Conservation (phyloP, 129 eudicot species). For the Saposhnikovia divaricata region DNA sequence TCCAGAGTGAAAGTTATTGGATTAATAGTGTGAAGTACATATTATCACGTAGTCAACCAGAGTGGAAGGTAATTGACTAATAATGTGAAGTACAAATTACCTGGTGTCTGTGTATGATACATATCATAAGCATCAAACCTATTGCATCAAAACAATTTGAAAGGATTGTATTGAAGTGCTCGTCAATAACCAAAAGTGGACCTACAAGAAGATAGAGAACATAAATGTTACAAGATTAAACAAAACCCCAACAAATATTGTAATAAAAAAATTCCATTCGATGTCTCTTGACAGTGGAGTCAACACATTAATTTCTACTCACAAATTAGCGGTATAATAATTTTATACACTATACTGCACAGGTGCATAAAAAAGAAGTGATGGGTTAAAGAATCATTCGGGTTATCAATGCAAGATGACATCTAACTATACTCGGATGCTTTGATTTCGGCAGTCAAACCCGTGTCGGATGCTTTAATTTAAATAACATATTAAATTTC, state of each 20-base stretch:
- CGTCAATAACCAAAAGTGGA: slow-evolving; percentile 86
- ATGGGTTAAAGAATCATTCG: not conserved
- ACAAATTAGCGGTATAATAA: not conserved
- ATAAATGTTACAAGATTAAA: not conserved
- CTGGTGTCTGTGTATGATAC: slow-evolving; percentile 96
- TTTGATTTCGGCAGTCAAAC: not conserved
- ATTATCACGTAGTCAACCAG: slow-evolving; percentile 11
- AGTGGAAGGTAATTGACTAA: not conserved
- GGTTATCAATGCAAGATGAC: not conserved
- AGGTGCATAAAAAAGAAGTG: not conserved
- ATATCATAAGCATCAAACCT: slow-evolving; percentile 98
- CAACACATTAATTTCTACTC: not conserved
- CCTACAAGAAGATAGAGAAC: slow-evolving; percentile 36
- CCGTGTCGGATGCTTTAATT: not conserved
- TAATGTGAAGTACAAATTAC: slow-evolving; percentile 25
- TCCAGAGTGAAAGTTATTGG: not conserved
- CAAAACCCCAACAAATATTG: not conserved
- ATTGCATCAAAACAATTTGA: slow-evolving; percentile 91
- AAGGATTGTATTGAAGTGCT: slow-evolving; percentile 72
- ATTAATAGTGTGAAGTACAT: not conserved
- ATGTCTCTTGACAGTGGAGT: not conserved
- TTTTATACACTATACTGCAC: not conserved
- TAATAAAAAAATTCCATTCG: not conserved
- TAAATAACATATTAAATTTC: no score
- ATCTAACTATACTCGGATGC: not conserved